Conservation (phyloP, 768 basidiomycete genomes). For the Agrocybe chaxingu region DNA sequence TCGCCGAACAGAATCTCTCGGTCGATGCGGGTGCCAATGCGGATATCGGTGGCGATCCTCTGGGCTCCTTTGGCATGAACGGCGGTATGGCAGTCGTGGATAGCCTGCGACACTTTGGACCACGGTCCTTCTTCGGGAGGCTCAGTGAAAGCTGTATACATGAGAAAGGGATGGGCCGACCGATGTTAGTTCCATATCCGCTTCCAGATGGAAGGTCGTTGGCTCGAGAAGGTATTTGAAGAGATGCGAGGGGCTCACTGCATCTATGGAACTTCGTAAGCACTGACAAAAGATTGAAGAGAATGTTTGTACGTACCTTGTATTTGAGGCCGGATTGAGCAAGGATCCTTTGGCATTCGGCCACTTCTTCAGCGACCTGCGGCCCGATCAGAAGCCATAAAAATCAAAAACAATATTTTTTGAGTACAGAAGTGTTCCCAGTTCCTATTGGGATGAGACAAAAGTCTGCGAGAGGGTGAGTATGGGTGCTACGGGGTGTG, state of each 20-base stretch:
- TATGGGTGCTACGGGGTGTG: neutral
- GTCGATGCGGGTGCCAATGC: conserved; percentile 88
- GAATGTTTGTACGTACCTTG: conserved; percentile 43
- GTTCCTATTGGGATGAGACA: conserved; percentile 88
- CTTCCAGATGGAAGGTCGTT: conserved; percentile 33
- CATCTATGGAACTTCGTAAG: conserved; percentile 42
- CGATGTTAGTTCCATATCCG: conserved; percentile 91
- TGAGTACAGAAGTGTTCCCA: conserved; percentile 57
- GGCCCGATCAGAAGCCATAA: neutral
- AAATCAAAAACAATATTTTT: conserved; percentile 1
- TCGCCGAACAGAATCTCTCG: conserved; percentile 56
- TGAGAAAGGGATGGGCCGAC: conserved; percentile 26
- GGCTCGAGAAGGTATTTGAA: neutral
- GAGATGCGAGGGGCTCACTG: conserved; percentile 45
- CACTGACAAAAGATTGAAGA: neutral
- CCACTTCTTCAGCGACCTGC: conserved; percentile 75
- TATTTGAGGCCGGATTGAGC: conserved; percentile 81
- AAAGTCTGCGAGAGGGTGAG: conserved; percentile 53
- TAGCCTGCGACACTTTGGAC: conserved; percentile 78
- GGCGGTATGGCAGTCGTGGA: conserved; percentile 88
- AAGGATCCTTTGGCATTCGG: conserved; percentile 80
- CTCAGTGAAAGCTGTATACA: neutral
- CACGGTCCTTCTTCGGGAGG: conserved; percentile 70
- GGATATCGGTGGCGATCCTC: conserved; percentile 87
- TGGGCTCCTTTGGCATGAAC: conserved; percentile 75